Evolutionary conservation across 768 basidiomycete genomes (phyloP).

Genomic region (Leccinum aurantiacum): DNA sequence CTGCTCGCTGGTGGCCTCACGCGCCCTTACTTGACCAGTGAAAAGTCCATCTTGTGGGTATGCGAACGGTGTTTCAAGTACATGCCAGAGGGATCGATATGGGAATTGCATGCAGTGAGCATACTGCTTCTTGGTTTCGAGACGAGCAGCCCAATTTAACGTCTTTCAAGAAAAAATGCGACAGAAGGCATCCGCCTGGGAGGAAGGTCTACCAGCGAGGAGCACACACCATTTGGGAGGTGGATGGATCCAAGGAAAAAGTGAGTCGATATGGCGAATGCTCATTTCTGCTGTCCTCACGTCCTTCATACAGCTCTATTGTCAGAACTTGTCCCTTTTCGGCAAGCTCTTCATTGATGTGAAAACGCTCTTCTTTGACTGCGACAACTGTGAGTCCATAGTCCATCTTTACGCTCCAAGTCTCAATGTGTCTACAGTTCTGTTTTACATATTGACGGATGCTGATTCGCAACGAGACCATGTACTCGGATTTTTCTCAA

Average conservation of each 20-base stretch:
- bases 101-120: slow-evolving; percentile 68
- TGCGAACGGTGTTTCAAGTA: slow-evolving; percentile 98
- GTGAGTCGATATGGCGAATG: slow-evolving; percentile 40
- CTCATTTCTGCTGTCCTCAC: neutral
- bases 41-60: slow-evolving; percentile 68
- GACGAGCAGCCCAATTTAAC: slow-evolving; percentile 7
- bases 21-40: slow-evolving; percentile 43
- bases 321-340: slow-evolving; percentile 93
- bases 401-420: neutral
- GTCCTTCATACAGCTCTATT: slow-evolving; percentile 68
- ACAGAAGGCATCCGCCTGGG: slow-evolving; percentile 75
- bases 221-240: slow-evolving; percentile 91
- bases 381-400: slow-evolving; percentile 70
- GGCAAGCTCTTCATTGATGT: slow-evolving; percentile 99
- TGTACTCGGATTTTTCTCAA: slow-evolving; percentile 73
- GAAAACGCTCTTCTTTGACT: slow-evolving; percentile 92
- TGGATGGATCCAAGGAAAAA: slow-evolving; percentile 86
- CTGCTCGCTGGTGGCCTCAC: slow-evolving; percentile 63
- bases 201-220: slow-evolving; percentile 88
- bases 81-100: slow-evolving; percentile 70
- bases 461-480: slow-evolving; percentile 76
- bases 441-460: slow-evolving; percentile 92
- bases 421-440: slow-evolving; percentile 40
- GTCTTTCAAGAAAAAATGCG: slow-evolving; percentile 60
- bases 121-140: slow-evolving; percentile 7